These are phyloP conservation scores for Chytriomyces sp. DNA, from an alignment of 192 early-diverging fungal genomes.

Conservation along the genomic window DNA sequence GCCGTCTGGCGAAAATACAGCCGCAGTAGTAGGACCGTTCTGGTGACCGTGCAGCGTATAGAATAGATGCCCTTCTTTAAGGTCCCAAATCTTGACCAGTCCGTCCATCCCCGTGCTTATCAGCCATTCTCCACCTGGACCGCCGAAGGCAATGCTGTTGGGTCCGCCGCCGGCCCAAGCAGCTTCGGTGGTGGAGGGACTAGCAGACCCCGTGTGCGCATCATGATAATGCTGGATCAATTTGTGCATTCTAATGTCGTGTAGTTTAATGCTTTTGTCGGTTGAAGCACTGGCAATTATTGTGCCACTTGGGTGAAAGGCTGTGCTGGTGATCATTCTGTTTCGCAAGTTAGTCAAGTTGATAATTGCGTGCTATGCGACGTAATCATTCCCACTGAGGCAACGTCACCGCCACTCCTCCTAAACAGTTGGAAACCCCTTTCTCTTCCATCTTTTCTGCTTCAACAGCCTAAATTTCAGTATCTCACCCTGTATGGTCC, in stretches of 20 bases:
- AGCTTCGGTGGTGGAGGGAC: not conserved
- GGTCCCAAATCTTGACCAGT: slow-evolving; percentile 63
- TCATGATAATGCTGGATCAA: slow-evolving; percentile 62
- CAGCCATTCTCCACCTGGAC: slow-evolving; percentile 54
- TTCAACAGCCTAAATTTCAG: too few relatives aligned
- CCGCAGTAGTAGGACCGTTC: slow-evolving; percentile 58
- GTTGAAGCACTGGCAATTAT: slow-evolving; percentile 55
- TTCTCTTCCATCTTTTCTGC: too few relatives aligned
- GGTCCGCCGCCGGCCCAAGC: slow-evolving; percentile 45
- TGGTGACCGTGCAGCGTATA: slow-evolving; percentile 67
- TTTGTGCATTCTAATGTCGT: slow-evolving; percentile 63
- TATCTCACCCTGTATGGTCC: slow-evolving; percentile 57
- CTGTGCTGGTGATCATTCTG: slow-evolving; percentile 54
- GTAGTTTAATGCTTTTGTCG: slow-evolving; percentile 59
- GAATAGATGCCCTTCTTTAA: slow-evolving; percentile 64
- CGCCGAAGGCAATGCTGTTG: slow-evolving; percentile 62
- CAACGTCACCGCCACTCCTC: too few relatives aligned
- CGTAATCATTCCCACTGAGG: too few relatives aligned
- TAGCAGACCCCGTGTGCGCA: slow-evolving; percentile 42
- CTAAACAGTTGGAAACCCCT: not conserved
- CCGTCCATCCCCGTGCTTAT: slow-evolving; percentile 61
- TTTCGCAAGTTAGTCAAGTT: not conserved
- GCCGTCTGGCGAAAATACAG: slow-evolving; percentile 54
- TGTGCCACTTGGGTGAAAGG: slow-evolving; percentile 58
- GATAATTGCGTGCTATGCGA: too few relatives aligned